Percentiles rank a stretch among this genome's conserved stretches.
These are phyloP conservation scores for Xylariaceae sp. DNA, from an alignment of 2,329 filamentous ascomycete genomes.

Conservation along the genomic window DNA sequence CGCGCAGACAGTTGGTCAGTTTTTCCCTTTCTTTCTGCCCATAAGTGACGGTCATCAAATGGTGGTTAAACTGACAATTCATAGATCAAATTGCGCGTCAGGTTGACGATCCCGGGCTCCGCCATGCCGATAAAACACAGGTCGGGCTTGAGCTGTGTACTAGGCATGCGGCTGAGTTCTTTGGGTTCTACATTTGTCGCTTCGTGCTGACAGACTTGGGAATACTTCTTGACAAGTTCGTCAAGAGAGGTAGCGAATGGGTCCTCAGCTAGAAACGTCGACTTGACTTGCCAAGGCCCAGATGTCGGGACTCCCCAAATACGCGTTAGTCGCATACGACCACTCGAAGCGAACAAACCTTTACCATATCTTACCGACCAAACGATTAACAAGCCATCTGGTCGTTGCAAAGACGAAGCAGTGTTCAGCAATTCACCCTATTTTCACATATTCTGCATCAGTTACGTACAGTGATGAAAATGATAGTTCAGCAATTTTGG, in stretches of 20 bases:
- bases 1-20: constrained; percentile 83
- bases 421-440: constrained; percentile 8
- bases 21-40: neutral
- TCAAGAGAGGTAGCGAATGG: constrained; percentile 97
- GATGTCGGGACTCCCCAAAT: neutral
- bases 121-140: constrained; percentile 87
- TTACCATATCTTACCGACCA: neutral
- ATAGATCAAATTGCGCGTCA: constrained; percentile 92
- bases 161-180: constrained; percentile 93
- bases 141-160: constrained; percentile 92
- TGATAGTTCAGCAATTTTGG: constrained; percentile 14
- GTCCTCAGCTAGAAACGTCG: constrained; percentile 43
- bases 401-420: constrained; percentile 11
- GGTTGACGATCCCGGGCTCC: constrained; percentile 89
- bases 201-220: constrained; percentile 87
- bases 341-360: neutral
- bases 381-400: constrained; percentile 6
- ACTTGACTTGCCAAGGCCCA: neutral
- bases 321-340: neutral
- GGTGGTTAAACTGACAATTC: constrained; percentile 25
- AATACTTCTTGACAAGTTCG: constrained; percentile 88
- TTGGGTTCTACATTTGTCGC: constrained; percentile 92
- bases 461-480: constrained; percentile 5
- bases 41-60: neutral
- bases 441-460: constrained; percentile 12